These are phyloP conservation scores for Dactylellina leptospora DNA, from an alignment of 2,329 filamentous ascomycete species.

Conservation along the genomic window DNA sequence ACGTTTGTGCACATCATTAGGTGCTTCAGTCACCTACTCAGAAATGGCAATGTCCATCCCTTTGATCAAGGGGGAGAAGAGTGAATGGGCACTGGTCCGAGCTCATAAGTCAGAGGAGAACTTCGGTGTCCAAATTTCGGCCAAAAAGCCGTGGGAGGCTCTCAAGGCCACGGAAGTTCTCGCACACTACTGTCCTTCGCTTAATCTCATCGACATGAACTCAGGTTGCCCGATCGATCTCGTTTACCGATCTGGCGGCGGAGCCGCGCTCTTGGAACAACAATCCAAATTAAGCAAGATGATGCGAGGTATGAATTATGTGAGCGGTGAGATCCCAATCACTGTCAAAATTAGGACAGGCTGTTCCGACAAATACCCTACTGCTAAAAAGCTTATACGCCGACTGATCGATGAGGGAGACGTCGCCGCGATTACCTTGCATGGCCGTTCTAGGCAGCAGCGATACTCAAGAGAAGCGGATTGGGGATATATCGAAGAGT, in stretches of 20 bases:
- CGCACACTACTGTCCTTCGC: conserved; percentile 77
- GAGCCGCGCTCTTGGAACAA: conserved; percentile 89
- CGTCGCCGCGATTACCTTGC: conserved; percentile 92
- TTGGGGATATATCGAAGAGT: conserved; percentile 93
- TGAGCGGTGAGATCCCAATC: conserved; percentile 89
- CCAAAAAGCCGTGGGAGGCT: conserved; percentile 88
- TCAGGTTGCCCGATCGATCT: conserved; percentile 97
- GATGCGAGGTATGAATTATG: conserved; percentile 91
- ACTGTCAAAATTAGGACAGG: conserved; percentile 95
- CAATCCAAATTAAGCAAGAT: conserved; percentile 92
- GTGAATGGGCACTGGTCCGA: conserved; percentile 94
- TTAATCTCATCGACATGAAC: conserved; percentile 93
- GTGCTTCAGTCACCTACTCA: conserved; percentile 92
- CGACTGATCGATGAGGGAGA: conserved; percentile 85
- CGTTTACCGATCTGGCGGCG: conserved; percentile 85
- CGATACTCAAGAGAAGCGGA: conserved; percentile 92
- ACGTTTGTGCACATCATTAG: conserved; percentile 85
- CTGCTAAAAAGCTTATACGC: conserved; percentile 80
- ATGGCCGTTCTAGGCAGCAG: conserved; percentile 92
- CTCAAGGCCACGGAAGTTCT: conserved; percentile 87
- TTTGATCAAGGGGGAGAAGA: conserved; percentile 85
- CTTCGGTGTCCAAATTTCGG: conserved; percentile 92
- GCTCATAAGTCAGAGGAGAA: conserved; percentile 86
- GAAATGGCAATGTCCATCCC: conserved; percentile 97
- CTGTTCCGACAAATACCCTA: conserved; percentile 79